Evolutionary conservation across 768 basidiomycete species (phyloP).

Genomic region (Tulasnella sp.): DNA sequence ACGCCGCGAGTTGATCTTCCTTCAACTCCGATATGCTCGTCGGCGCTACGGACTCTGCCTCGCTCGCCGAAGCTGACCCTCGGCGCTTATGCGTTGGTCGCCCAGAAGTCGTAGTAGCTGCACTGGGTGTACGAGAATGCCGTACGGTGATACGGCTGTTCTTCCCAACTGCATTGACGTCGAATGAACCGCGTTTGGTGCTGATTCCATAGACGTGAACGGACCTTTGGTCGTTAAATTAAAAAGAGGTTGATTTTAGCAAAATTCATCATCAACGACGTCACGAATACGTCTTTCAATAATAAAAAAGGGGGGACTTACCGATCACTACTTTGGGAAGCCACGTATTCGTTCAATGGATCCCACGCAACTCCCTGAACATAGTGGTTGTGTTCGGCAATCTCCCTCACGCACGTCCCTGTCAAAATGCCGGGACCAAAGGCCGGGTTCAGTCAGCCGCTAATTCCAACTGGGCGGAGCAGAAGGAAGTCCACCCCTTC

Average conservation of each 20-base stretch:
- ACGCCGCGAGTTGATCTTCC: constrained; percentile 39
- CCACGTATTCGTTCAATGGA: constrained; percentile 92
- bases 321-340: constrained; percentile 94
- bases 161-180: constrained; percentile 85
- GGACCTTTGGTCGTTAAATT: constrained; percentile 39
- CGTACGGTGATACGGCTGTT: constrained; percentile 67
- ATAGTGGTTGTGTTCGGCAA: constrained; percentile 91
- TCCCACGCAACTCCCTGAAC: constrained; percentile 99
- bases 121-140: constrained; percentile 65
- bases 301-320: constrained; percentile 22
- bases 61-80: constrained; percentile 61
- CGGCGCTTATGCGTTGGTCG: constrained; percentile 57
- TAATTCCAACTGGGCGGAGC: neutral
- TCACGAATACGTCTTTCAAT: neutral
- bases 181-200: constrained; percentile 70
- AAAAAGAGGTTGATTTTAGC: neutral
- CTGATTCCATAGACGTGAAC: constrained; percentile 90
- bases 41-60: constrained; percentile 52
- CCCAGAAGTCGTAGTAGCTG: constrained; percentile 28
- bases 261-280: neutral
- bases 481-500: neutral
- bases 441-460: neutral
- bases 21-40: constrained; percentile 48
- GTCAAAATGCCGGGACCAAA: constrained; percentile 21
- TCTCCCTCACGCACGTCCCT: constrained; percentile 84